These are phyloP conservation scores for Cyanodermella asteris DNA, from an alignment of 2,329 filamentous ascomycete species.

Conservation along the genomic window DNA sequence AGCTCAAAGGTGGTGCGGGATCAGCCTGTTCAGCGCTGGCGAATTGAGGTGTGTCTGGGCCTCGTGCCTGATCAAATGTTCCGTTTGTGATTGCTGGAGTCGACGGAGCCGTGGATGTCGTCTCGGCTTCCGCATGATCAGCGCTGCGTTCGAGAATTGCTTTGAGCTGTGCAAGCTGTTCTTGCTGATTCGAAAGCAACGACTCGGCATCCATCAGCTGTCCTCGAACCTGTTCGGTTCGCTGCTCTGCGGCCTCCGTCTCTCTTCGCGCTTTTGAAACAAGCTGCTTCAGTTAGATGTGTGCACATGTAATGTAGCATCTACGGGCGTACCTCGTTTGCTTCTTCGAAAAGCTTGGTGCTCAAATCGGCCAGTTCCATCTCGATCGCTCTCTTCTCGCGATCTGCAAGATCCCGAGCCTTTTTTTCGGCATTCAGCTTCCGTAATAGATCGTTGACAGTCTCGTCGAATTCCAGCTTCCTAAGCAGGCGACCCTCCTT, in stretches of 20 bases:
- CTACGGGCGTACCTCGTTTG: conserved; percentile 45
- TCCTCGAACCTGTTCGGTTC: conserved; percentile 67
- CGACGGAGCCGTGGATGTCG: conserved; percentile 45
- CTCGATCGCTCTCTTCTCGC: conserved; percentile 74
- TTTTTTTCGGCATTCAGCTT: conserved; percentile 43
- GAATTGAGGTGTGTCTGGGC: conserved; percentile 24
- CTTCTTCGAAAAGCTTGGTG: conserved; percentile 87
- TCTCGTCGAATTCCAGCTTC: conserved; percentile 52
- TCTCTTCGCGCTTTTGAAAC: conserved; percentile 74
- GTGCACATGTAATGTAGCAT: conserved; percentile 4
- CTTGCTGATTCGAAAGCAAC: conserved; percentile 72
- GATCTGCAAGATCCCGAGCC: conserved; percentile 42
- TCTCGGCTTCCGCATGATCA: conserved; percentile 49
- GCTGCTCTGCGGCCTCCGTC: conserved; percentile 57
- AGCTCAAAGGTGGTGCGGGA: conserved; percentile 45
- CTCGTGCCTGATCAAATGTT: conserved; percentile 38
- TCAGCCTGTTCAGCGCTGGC: conserved; percentile 28
- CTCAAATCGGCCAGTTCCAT: conserved; percentile 80
- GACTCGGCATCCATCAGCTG: conserved; percentile 74
- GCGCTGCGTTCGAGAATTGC: conserved; percentile 65
- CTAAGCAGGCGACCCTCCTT: conserved; percentile 54
- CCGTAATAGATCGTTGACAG: conserved; percentile 30
- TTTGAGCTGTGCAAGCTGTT: conserved; percentile 82
- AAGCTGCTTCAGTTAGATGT: conserved; percentile 35
- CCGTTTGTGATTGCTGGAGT: conserved; percentile 47